Base-by-base conservation (phyloP, 2,329 filamentous ascomycete species). In the Sclerotinia trifoliorum region DNA sequence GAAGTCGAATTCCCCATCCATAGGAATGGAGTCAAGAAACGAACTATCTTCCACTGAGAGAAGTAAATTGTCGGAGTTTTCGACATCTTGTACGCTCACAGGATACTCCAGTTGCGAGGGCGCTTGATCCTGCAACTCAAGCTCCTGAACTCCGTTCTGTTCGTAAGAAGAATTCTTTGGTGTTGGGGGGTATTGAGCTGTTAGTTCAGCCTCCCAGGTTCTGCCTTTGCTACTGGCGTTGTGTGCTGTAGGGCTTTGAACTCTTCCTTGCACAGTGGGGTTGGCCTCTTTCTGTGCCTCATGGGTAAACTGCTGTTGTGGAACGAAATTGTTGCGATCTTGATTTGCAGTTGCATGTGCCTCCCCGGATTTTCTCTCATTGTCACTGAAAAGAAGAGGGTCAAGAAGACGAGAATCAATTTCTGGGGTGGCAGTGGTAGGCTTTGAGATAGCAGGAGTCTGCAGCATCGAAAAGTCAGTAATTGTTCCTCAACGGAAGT, bases 121-220 rank as follows among this genome's bases (percentile, higher is more conserved):
- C 19, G 2, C 15, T n/a, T 61, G 44, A 61, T 5, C 4, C 0
- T 10, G 24, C 10, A 17, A 13, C 39, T 46, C n/a, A 46, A 21
- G 0, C 1, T 29, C 35, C 5, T 7, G 56, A 11, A 21, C 19
- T 2, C 19, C 52, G 21, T 5, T 26, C 5, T 55, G 52, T 35
- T 1, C 7, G 10, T 21, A 15, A 0, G 29, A 4, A 35, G 52
- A 15, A 7, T 32, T 5, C 5, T 55, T 2, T n/a, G 2, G 7
- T 44, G 0, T 1, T 6, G 44, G 15, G 1, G 0, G 0, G 1
- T 5, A 7, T 2, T 17, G n/a, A 8, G 13, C n/a, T 58, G 2
- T 3, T 39, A 2, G 26, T 11, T 19, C n/a, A 1, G 15, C 15
- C 10, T 58, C n/a, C 26, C 19, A 32, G n/a, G 8, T 46, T 4